These are phyloP conservation scores for Pilasporangium apinafurcum DNA, from an alignment of 352 stramenopile genomes.

Conservation along the genomic window DNA sequence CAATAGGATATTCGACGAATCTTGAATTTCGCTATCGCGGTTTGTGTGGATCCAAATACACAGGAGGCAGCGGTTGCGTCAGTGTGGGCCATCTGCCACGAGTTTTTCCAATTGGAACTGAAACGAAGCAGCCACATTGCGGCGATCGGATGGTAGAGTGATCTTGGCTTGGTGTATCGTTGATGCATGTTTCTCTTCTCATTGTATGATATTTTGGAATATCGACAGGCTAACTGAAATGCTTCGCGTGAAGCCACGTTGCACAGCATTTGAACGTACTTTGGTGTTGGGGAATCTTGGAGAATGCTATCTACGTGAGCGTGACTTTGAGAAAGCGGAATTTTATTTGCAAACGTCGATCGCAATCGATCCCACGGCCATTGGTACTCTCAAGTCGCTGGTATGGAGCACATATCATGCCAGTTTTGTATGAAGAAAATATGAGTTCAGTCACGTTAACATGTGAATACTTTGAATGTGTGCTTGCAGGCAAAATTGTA, in stretches of 20 bases:
- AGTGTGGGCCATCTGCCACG: slow-evolving; percentile 2
- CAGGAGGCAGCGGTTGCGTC: neutral
- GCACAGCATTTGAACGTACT: slow-evolving; percentile 2
- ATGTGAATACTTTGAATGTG: too few species aligned
- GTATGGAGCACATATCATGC: too few species aligned
- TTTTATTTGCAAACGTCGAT: slow-evolving; percentile 14
- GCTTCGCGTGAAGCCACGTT: slow-evolving; percentile 8
- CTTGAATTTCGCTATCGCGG: neutral
- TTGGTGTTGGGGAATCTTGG: slow-evolving; percentile 8
- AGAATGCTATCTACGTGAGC: slow-evolving; percentile 8
- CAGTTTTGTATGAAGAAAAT: too few species aligned
- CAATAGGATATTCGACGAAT: slow-evolving; percentile 9
- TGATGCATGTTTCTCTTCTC: too few species aligned
- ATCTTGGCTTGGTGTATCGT: too few species aligned
- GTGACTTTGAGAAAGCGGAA: slow-evolving; percentile 15
- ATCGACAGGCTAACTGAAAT: slow-evolving; percentile 14
- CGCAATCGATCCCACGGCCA: slow-evolving; percentile 7
- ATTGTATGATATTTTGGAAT: neutral
- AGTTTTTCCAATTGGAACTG: slow-evolving; percentile 1
- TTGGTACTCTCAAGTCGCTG: slow-evolving; percentile 13
- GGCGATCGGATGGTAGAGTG: slow-evolving; percentile 3
- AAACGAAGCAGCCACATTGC: neutral
- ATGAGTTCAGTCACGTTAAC: too few species aligned
- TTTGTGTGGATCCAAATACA: neutral
- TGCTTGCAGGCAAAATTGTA: too few species aligned